These are phyloP conservation scores for Colletotrichum noveboracense DNA, from an alignment of 2,329 filamentous ascomycete species.

Conservation along the genomic window DNA sequence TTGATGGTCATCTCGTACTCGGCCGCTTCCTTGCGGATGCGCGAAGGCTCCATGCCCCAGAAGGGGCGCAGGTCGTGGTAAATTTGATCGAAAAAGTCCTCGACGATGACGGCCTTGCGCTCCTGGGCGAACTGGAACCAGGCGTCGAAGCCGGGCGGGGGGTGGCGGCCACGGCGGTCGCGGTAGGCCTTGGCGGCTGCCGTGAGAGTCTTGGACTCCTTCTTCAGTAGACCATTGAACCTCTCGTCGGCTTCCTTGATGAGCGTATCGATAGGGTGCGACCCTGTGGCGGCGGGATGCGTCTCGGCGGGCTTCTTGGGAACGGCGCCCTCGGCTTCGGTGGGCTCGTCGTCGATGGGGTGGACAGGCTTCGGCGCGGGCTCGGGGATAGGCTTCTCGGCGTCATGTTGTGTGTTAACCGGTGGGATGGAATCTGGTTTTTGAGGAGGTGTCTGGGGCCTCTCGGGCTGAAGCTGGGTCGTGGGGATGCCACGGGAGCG, in stretches of 20 bases:
- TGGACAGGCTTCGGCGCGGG: background rate
- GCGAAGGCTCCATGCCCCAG: constrained; percentile 55
- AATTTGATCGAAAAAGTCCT: constrained; percentile 58
- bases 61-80: constrained; percentile 58
- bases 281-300: background rate
- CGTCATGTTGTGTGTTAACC: constrained; percentile 3
- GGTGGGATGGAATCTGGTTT: constrained; percentile 19
- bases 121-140: constrained; percentile 52
- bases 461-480: background rate
- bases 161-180: constrained; percentile 50
- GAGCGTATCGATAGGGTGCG: constrained; percentile 51
- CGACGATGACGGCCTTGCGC: constrained; percentile 47
- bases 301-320: constrained; percentile 20
- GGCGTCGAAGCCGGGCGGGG: constrained; percentile 52
- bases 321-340: background rate
- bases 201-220: constrained; percentile 46
- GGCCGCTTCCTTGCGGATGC: constrained; percentile 56
- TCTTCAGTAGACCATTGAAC: constrained; percentile 43
- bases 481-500: constrained; percentile 6
- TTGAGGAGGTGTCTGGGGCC: constrained; percentile 18
- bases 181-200: constrained; percentile 52
- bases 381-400: constrained; percentile 9
- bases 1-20: constrained; percentile 68
- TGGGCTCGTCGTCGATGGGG: background rate
- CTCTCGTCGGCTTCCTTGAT: constrained; percentile 43